Conservation (phyloP, 148 eudicot genomes). For the Persicaria maculosa region DNA sequence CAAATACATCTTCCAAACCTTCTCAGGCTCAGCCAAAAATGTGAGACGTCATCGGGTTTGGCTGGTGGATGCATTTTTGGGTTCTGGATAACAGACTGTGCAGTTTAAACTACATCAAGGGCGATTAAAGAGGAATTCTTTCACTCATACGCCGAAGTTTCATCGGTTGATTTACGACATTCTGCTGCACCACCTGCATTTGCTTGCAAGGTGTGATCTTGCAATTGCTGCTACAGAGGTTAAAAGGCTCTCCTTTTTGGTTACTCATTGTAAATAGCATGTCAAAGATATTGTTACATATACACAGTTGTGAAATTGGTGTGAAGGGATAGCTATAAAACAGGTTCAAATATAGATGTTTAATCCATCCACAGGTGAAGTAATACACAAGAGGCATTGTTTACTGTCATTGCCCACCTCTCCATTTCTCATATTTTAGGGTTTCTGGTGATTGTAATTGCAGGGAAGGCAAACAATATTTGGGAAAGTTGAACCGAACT, state of each 20-base stretch:
- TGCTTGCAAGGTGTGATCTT: neutral
- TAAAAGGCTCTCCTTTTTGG: neutral
- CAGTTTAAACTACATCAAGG: too few species aligned
- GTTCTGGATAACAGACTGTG: too few species aligned
- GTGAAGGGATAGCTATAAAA: neutral
- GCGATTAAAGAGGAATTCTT: too few species aligned
- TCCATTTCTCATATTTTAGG: too few species aligned
- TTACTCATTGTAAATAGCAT: neutral
- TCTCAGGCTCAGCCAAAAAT: neutral
- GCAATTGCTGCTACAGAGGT: slow-evolving; percentile 3
- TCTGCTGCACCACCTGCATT: too few species aligned
- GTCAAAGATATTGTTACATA: neutral
- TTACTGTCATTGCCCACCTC: neutral
- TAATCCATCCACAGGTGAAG: neutral
- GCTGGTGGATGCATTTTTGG: neutral
- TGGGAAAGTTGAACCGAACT: too few species aligned
- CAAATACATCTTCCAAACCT: neutral
- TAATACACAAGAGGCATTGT: neutral
- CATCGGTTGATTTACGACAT: too few species aligned
- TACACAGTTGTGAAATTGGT: neutral
- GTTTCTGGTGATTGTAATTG: too few species aligned
- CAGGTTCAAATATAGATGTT: neutral
- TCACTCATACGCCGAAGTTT: too few species aligned
- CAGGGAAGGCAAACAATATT: too few species aligned
- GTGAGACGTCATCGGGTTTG: neutral